Conservation (phyloP, 257 asterid species). For the Agastache rugosa region DNA sequence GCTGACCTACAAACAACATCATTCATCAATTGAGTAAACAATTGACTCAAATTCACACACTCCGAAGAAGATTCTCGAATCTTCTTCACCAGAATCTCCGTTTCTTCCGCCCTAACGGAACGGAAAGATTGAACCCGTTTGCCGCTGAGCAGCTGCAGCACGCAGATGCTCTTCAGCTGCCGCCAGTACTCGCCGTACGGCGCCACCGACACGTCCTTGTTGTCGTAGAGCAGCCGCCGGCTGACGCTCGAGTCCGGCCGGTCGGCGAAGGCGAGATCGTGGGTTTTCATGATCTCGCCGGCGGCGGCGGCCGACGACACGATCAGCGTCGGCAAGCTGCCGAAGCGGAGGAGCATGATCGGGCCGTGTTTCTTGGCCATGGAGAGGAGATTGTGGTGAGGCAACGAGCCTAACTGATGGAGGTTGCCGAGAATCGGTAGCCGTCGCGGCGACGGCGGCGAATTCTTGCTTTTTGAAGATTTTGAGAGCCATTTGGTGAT, state of each 20-base stretch:
- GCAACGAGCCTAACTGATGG: constrained; percentile 36
- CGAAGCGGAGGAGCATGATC: constrained; percentile 49
- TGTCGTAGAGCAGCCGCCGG: constrained; percentile 33
- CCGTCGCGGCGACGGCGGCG: constrained; percentile 51
- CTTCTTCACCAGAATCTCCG: background rate
- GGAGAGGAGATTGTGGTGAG: constrained; percentile 20
- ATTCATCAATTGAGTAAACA: constrained; percentile 31
- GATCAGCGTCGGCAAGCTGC: constrained; percentile 13
- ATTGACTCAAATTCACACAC: constrained; percentile 11
- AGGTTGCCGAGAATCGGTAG: constrained; percentile 50
- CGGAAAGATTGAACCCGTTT: background rate
- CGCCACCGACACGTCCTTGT: constrained; percentile 38
- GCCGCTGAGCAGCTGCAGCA: background rate
- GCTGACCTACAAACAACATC: constrained; percentile 46
- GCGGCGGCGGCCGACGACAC: constrained; percentile 44
- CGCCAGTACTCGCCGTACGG: constrained; percentile 58
- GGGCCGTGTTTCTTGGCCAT: constrained; percentile 42
- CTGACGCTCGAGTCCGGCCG: constrained; percentile 24
- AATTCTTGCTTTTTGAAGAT: background rate
- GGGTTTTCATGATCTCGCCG: constrained; percentile 43
- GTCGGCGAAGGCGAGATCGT: constrained; percentile 40
- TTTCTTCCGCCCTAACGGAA: background rate
- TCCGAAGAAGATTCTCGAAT: background rate
- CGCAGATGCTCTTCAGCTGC: constrained; percentile 35
- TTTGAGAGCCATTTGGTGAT: constrained; percentile 21